phyloP scores from a whole-genome alignment of 75 land plant genomes.

The Sequoia sempervirens region DNA sequence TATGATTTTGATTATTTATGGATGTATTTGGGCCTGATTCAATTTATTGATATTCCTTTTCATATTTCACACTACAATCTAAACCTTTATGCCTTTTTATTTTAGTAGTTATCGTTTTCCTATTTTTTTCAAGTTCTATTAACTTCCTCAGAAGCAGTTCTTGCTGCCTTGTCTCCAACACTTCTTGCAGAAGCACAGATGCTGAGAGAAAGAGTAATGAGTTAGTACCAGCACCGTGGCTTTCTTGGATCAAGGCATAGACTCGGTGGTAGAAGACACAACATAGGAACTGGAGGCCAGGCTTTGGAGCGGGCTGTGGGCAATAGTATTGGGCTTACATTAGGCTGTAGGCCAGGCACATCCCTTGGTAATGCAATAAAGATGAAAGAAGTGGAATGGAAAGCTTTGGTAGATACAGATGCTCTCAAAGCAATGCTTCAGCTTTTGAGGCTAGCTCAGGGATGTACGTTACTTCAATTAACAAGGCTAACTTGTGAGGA shows the following conservation, averaged over 20 bases:
- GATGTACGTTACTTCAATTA: conserved; percentile 15
- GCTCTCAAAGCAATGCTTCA: conserved; percentile 79
- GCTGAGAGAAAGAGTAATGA: conserved; percentile 83
- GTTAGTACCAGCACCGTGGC: conserved; percentile 66
- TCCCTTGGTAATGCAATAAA: conserved; percentile 34
- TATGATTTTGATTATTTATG: too few species aligned
- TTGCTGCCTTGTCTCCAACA: too few species aligned
- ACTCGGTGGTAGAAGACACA: conserved; percentile 53
- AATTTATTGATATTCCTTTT: too few species aligned
- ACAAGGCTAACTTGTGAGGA: neutral
- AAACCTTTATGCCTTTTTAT: too few species aligned
- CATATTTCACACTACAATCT: too few species aligned
- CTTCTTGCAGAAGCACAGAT: conserved; percentile 95
- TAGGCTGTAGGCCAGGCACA: conserved; percentile 53
- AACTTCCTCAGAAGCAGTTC: too few species aligned
- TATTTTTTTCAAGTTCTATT: too few species aligned
- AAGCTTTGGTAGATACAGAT: conserved; percentile 69
- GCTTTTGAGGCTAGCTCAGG: conserved; percentile 86
- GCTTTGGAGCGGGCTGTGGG: conserved; percentile 83
- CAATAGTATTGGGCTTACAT: conserved; percentile 32
- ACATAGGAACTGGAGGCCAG: conserved; percentile 52
- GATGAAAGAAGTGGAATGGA: conserved; percentile 79
- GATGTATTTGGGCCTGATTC: too few species aligned
- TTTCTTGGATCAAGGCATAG: conserved; percentile 75
- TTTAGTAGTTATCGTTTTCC: too few species aligned